Conservation (phyloP, 495 filamentous ascomycete genomes). For the Aspergillus campestris region DNA sequence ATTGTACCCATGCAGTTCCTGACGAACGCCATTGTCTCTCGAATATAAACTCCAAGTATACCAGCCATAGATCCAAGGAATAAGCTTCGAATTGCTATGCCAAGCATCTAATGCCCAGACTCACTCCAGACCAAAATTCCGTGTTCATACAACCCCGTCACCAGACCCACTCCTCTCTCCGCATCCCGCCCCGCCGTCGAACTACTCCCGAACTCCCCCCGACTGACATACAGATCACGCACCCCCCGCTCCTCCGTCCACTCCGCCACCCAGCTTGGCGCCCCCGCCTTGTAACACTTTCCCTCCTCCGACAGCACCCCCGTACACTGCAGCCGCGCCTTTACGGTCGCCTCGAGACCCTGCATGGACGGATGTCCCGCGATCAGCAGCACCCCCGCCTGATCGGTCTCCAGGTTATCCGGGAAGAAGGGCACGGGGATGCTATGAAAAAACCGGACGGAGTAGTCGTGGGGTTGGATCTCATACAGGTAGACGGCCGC, state of each 20-base stretch:
- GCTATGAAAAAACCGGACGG: slow-evolving; percentile 8
- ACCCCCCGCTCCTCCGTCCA: slow-evolving; percentile 29
- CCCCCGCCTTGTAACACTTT: slow-evolving; percentile 14
- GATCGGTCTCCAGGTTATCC: slow-evolving; percentile 35
- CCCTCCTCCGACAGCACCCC: slow-evolving; percentile 13
- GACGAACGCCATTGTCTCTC: too few relatives aligned
- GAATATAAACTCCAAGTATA: too few relatives aligned
- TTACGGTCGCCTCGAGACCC: slow-evolving; percentile 16
- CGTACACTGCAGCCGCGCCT: slow-evolving; percentile 15
- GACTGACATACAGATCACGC: slow-evolving; percentile 25
- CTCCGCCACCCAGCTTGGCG: slow-evolving; percentile 29
- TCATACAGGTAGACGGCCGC: slow-evolving; percentile 26
- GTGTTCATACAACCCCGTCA: slow-evolving; percentile 34
- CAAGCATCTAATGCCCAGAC: neutral
- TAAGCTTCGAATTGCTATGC: too few relatives aligned
- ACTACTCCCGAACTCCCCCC: slow-evolving; percentile 22
- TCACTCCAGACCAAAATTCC: slow-evolving; percentile 37
- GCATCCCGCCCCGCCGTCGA: slow-evolving; percentile 31
- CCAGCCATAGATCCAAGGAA: too few relatives aligned
- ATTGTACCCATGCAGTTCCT: too few relatives aligned
- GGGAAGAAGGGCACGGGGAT: slow-evolving; percentile 24
- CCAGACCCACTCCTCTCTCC: slow-evolving; percentile 27
- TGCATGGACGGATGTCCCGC: slow-evolving; percentile 35
- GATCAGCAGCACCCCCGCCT: slow-evolving; percentile 28
- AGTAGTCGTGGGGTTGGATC: slow-evolving; percentile 4